Conservation (phyloP, 73 alveolate species). For the Paramecium primaurelia region DNA sequence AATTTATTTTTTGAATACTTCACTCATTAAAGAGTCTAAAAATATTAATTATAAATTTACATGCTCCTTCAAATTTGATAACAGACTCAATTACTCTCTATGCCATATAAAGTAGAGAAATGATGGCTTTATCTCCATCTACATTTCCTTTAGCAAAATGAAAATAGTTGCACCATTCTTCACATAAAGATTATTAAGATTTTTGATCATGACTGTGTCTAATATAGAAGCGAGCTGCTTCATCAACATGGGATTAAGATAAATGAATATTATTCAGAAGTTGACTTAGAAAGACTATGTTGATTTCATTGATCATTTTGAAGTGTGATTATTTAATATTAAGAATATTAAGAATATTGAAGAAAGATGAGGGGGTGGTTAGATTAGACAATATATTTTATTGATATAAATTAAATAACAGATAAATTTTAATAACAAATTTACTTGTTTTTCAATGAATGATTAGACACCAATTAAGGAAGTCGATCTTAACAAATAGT, state of each 20-base stretch:
- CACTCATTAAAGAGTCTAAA: conserved; percentile 6
- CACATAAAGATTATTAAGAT: neutral
- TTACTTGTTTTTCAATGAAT: neutral
- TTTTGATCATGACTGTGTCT: neutral
- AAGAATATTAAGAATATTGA: neutral
- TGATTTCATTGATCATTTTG: conserved; percentile 1
- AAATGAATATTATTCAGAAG: conserved; percentile 3
- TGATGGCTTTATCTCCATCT: neutral
- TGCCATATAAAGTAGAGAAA: neutral
- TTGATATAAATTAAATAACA: neutral
- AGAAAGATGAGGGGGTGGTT: neutral
- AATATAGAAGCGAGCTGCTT: conserved; percentile 8
- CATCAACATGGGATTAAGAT: neutral
- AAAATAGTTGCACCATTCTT: conserved; percentile 35
- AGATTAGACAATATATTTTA: neutral
- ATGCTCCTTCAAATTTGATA: neutral
- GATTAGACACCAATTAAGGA: conserved; percentile 39
- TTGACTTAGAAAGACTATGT: neutral
- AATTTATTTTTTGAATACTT: neutral
- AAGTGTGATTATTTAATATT: neutral
- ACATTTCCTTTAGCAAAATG: conserved; percentile 32
- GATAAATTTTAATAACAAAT: neutral
- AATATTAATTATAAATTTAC: neutral
- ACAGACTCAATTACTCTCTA: neutral
- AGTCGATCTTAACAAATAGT: neutral